Base-by-base conservation (phyloP, 78 protist genomes). In the Mantamonas sphyraenae region DNA sequence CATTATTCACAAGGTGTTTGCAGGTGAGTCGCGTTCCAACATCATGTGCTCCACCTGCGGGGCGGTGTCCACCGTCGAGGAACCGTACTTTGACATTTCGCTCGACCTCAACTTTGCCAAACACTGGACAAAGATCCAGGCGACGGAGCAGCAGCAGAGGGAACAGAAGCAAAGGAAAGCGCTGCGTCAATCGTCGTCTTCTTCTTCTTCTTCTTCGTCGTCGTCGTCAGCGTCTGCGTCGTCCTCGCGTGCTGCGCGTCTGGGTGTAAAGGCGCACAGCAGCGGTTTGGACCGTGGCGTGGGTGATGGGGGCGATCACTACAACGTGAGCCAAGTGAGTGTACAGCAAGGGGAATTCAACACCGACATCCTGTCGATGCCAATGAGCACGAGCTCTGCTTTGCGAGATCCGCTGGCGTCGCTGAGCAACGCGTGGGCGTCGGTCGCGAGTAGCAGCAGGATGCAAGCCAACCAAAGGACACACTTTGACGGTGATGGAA, bases 31-130 rank as follows among this genome's bases (percentile, higher is more conserved):
- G 34, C 72, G 64, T 33, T 73, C 79, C 22, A 71, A 73, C 24
- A 50, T 80, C 39, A 10, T 4, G 34, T 72, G 85, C 51, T 7
- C 37, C 45, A 26, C 16, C 19, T 80, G 79, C 50, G 69, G 62
- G 8, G 28, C 10, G 20, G 38, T 3, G 37, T 40, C 71, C 19
- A 30, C 63, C n/a, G 55, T 55, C 14, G 0, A 19, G 24, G 79
- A 80, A 2, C 75, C 73, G 20, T 67, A 55, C 37, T 5, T 26
- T 58, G 84, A 80, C 57, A 56, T 80, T 3, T 66, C 76, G 50
- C 57, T 80, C 40, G 74, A 80, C 43, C 31, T 80, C 9, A 47
- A 3, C 60, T 12, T 47, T 12, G 12, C 53, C 28, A 47, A 47
- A 47, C 16, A 16, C 12, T 19, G 12, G 12, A 47, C 12, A 47